These are phyloP conservation scores for Coffea canephora DNA, from an alignment of 257 asterid genomes.

Conservation along the genomic window DNA sequence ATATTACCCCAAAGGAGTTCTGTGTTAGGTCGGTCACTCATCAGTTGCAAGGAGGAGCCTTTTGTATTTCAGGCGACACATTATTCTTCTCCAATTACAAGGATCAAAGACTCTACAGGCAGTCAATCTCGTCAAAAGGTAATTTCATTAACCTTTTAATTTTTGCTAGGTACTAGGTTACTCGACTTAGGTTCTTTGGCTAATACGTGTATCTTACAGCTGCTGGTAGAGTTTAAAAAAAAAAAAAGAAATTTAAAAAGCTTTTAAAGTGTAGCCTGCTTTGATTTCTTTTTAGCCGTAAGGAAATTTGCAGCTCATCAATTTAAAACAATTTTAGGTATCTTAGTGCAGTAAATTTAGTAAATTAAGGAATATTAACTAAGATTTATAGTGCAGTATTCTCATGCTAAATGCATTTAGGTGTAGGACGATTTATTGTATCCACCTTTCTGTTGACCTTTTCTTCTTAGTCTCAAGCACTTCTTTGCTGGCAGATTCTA, in stretches of 20 bases:
- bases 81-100: conserved; percentile 81
- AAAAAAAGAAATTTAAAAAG: neutral
- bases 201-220: neutral
- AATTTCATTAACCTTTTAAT: neutral
- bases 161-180: neutral
- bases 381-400: neutral
- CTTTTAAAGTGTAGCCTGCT: neutral
- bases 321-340: too few relatives aligned
- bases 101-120: conserved; percentile 88
- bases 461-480: conserved; percentile 5
- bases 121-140: conserved; percentile 64
- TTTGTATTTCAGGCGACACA: conserved; percentile 55
- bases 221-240: neutral
- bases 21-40: conserved; percentile 87
- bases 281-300: neutral
- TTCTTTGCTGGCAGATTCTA: conserved; percentile 52
- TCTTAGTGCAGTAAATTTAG: too few relatives aligned
- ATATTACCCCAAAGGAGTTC: conserved; percentile 74
- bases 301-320: neutral
- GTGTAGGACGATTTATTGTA: neutral
- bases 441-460: neutral
- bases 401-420: neutral
- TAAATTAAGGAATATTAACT: too few relatives aligned
- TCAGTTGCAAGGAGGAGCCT: conserved; percentile 96
- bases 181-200: neutral